These are phyloP conservation scores for Benincasa hispida DNA, from an alignment of 306 rosid genomes.

Conservation along the genomic window DNA sequence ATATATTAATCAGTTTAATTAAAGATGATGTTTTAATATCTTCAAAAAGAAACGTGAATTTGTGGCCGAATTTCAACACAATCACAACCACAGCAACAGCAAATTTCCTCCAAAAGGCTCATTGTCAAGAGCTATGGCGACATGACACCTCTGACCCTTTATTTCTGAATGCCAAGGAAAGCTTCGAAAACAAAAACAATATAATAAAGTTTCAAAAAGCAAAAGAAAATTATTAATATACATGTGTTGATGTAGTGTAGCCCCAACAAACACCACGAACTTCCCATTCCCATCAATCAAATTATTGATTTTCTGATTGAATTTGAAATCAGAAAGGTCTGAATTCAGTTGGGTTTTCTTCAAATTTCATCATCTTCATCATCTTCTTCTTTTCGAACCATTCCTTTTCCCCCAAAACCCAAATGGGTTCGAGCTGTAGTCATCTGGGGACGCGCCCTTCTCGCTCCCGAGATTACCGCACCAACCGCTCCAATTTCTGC, in stretches of 20 bases:
- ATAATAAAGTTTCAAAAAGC: neutral
- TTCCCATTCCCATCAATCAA: neutral
- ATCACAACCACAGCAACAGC: neutral
- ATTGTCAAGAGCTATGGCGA: neutral
- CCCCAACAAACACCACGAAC: neutral
- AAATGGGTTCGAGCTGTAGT: constrained; percentile 68
- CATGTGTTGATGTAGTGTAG: neutral
- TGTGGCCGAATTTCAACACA: neutral
- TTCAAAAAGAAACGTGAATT: neutral
- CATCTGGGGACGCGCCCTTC: constrained; percentile 50
- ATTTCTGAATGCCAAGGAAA: neutral
- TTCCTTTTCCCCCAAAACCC: neutral
- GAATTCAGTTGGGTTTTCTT: neutral
- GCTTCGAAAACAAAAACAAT: neutral
- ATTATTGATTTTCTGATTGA: neutral
- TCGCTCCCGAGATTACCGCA: constrained; percentile 40
- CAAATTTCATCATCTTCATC: neutral
- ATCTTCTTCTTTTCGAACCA: neutral
- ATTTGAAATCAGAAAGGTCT: neutral
- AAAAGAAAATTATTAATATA: neutral
- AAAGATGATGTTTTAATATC: neutral
- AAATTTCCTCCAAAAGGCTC: neutral
- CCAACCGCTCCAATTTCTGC: constrained; percentile 45
- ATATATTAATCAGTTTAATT: neutral
- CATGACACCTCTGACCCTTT: neutral